Conservation (phyloP, 352 stramenopile genomes). For the Blastocystis sp. region DNA sequence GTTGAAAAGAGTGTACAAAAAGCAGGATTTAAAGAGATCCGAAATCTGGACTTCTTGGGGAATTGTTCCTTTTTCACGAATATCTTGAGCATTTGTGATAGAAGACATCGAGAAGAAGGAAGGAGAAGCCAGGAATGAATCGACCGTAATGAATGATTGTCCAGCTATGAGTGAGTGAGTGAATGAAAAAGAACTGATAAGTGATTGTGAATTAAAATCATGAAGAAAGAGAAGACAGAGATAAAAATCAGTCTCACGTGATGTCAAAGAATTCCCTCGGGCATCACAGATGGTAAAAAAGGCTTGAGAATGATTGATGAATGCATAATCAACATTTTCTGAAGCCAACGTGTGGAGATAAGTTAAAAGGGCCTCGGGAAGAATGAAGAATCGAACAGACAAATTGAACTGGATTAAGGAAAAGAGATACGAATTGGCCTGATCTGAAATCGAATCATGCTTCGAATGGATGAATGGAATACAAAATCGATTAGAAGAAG, state of each 20-base stretch:
- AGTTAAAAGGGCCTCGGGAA: not conserved
- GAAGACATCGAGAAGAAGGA: not conserved
- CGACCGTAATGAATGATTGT: conserved; percentile 5
- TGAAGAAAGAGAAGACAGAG: conserved; percentile 55
- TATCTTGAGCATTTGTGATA: not conserved
- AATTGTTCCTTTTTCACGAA: not conserved
- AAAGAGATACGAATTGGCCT: conserved; percentile 12
- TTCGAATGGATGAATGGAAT: not conserved
- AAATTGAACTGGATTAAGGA: conserved; percentile 7
- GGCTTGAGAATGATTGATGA: conserved; percentile 34
- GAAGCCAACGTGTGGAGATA: not conserved
- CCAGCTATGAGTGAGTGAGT: not conserved
- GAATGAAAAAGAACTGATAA: not conserved
- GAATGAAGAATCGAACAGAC: not conserved
- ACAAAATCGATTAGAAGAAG: not conserved
- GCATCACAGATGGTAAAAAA: conserved; percentile 31
- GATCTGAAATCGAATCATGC: not conserved
- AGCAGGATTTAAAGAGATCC: conserved; percentile 59
- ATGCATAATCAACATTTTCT: conserved; percentile 24
- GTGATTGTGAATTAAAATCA: not conserved
- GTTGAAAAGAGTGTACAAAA: conserved; percentile 29
- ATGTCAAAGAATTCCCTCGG: not conserved
- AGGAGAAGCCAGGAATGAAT: conserved; percentile 38
- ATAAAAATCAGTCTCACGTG: not conserved
- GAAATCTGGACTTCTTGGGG: conserved; percentile 3